Base-by-base conservation (phyloP, 805 yeast genomes). In the Candida palmyrensis region DNA sequence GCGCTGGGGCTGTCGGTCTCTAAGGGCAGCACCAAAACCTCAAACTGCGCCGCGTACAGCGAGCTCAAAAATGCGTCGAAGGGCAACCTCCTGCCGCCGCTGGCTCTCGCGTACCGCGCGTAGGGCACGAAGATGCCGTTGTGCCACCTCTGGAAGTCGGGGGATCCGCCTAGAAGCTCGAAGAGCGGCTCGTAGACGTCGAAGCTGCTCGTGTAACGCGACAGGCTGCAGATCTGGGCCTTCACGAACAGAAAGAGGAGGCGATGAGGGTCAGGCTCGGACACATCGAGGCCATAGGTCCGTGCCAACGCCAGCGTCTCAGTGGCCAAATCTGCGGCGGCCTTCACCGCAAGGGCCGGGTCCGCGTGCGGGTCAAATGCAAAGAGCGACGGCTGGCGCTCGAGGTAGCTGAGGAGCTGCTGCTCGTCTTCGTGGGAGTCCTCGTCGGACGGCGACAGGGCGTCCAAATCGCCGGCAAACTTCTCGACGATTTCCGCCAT, bases 51-150 rank as follows among this genome's bases (percentile, higher is more conserved):
- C 3, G 35, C 24, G 23, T 41, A 37, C 1, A 43, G 32, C 48
- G 48, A 13, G 40, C 46, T 53, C 58, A 51, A 37, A 48, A 62
- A 39, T 55, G 56, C 15, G 37, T 33, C 40, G 43, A n/a, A 11
- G 8, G 9, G 15, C 7, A 10, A 16, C 18, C 32, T 19, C 12
- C 27, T 8, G 27, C 27, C 9, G 27, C 11, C 9, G 27, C 27
- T 6, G 27, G 6, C 9, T 10, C 16, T 15, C 12, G 23, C 30
- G 8, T 16, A 17, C 18, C 20, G 30, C 18, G 7, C 7, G 15
- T 12, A 29, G 22, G 15, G 29, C 14, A 29, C 6, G 12, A 55
- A 33, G 3, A 51, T n/a, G 1, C 63, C 65, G 6, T 37, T 15
- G 19, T 38, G 40, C 68, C 68, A 63, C 8, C 33, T 11, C 3